Evolutionary conservation across 345 rosid genomes (phyloP), one percentile per base, ranked within the genome.

Genomic region (Atalantia buxifolia): DNA sequence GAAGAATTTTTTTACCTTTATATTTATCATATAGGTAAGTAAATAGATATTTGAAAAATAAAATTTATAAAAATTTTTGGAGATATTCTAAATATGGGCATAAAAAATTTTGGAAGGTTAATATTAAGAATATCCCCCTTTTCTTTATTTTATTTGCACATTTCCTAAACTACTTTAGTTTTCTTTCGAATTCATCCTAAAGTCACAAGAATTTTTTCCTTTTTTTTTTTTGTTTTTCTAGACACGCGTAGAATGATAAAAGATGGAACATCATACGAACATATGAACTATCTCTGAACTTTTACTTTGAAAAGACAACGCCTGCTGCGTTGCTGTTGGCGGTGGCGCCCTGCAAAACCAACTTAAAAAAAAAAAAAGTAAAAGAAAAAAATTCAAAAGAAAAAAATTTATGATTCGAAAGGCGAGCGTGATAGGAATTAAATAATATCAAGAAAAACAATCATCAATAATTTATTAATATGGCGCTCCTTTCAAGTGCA

Each of bases 401-500:
- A 65, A 63, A 65, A 63, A 69, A 10, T 27, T 3, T 48, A 22
- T 25, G 77, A 68, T 83, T 85, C 74, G 72, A 70, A 75, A 57
- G 85, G 76, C 36, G 81, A 89, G 90, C 91, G 87, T 85, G 89
- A 87, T 77, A 72, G 77, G 71, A 75, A 50, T 70, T 79, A 72
- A 79, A 75, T 70, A 31, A 55, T 24, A 18, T 21, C 28, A 22
- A 42, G 22, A 64, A 50, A 71, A 72, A 62, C 65, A 67, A 62
- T 48, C 35, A 70, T 21, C 56, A 36, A 53, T 60, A 45, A 27
- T 57, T 72, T 63, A 42, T 31, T 25, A 21, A 48, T 8, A 22
- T 27, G 3, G 16, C 55, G 76, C 59, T 66, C 14, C 42, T 59
- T 74, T 69, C 8, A 16, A 55, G 66, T 72, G 33, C 31, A 45